Evolutionary conservation across 345 rosid genomes (phyloP).

Genomic region (Chamaenerion angustifolium): DNA sequence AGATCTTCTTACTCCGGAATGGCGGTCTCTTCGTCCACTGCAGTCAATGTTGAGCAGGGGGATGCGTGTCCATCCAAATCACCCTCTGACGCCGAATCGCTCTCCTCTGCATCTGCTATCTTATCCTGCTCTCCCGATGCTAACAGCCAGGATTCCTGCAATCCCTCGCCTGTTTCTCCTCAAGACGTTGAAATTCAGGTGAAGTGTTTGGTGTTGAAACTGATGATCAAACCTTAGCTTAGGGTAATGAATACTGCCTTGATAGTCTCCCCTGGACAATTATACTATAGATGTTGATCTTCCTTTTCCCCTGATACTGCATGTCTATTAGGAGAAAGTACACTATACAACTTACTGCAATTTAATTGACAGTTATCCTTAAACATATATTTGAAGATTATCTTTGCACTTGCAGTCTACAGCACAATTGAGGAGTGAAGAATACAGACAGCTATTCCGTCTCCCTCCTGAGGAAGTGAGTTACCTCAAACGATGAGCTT

Average conservation of each 20-base stretch:
- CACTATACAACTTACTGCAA: no score
- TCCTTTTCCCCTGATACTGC: no score
- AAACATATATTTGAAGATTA: neutral
- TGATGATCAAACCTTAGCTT: neutral
- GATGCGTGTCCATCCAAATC: conserved; percentile 23
- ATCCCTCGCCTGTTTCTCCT: conserved; percentile 30
- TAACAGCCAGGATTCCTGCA: conserved; percentile 28
- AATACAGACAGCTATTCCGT: conserved; percentile 70
- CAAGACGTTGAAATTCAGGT: conserved; percentile 50
- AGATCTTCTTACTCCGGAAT: conserved; percentile 12
- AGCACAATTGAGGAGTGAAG: conserved; percentile 51
- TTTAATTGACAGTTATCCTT: neutral
- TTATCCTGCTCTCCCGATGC: conserved; percentile 17
- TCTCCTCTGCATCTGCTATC: conserved; percentile 16
- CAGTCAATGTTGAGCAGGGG: conserved; percentile 24
- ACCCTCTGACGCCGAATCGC: conserved; percentile 18
- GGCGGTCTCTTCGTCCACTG: conserved; percentile 29
- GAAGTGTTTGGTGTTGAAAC: neutral
- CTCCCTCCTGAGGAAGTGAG: conserved; percentile 80
- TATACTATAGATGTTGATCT: no score
- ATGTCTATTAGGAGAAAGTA: no score
- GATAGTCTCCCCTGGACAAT: no score
- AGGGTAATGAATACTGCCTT: neutral
- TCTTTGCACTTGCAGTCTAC: conserved; percentile 24
- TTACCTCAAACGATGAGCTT: neutral